phyloP scores from a whole-genome alignment of 805 yeast species.

The Saturnispora dispora region DNA sequence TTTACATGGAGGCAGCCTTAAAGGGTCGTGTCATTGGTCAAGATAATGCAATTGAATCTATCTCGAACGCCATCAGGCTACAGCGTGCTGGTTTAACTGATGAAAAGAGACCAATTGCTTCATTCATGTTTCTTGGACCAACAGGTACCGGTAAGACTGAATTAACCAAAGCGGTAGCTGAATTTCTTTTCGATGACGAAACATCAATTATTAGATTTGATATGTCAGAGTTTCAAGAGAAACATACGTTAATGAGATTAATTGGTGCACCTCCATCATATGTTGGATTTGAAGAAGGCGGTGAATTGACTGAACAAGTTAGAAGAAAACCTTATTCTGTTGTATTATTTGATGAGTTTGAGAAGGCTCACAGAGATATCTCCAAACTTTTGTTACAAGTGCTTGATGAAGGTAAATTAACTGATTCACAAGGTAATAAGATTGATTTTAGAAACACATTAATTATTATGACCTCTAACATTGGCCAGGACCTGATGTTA shows the following conservation, averaged over 20 bases:
- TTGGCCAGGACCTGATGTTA: conserved; percentile 84
- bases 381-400: conserved; percentile 86
- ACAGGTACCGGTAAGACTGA: conserved; percentile 99
- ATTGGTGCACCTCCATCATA: conserved; percentile 99
- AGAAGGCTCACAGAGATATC: conserved; percentile 95
- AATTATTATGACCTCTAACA: conserved; percentile 92
- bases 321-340: conserved; percentile 93
- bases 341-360: conserved; percentile 90
- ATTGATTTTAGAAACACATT: conserved; percentile 93
- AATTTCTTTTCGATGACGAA: conserved; percentile 84
- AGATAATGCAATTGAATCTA: conserved; percentile 85
- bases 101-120: conserved; percentile 91
- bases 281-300: conserved; percentile 92
- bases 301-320: conserved; percentile 94
- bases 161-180: conserved; percentile 84
- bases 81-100: conserved; percentile 96
- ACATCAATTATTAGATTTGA: conserved; percentile 84
- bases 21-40: conserved; percentile 84
- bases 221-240: conserved; percentile 97
- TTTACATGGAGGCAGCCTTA: conserved; percentile 78
- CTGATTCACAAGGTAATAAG: conserved; percentile 91
- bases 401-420: conserved; percentile 86
- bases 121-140: conserved; percentile 94
- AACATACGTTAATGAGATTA: conserved; percentile 79
- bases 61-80: conserved; percentile 88